phyloP scores from a whole-genome alignment of 345 rosid genomes.

The Salix suchowensis region DNA sequence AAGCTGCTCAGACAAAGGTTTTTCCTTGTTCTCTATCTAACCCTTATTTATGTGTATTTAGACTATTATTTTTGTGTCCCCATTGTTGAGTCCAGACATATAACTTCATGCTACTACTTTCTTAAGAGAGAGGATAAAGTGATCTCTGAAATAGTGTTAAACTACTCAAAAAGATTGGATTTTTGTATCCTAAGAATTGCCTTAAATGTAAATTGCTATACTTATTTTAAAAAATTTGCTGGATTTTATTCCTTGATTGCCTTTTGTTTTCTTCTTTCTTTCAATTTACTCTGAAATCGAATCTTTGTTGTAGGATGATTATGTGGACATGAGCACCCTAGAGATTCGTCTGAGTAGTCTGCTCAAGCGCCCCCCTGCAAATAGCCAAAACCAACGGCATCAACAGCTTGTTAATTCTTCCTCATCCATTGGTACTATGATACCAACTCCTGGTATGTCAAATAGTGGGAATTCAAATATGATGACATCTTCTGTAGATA shows the following conservation, averaged over 20 bases:
- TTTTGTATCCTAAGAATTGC: neutral
- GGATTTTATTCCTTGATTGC: neutral
- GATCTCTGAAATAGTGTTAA: neutral
- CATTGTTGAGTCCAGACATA: too few relatives aligned
- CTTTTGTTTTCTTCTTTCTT: slow-evolving; percentile 2
- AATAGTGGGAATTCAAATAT: slow-evolving; percentile 49
- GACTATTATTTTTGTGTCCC: neutral
- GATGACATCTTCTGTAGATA: slow-evolving; percentile 56
- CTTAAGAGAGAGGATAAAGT: neutral
- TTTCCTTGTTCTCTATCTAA: neutral
- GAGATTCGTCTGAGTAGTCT: slow-evolving; percentile 56
- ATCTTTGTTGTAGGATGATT: slow-evolving; percentile 61
- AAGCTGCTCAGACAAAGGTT: slow-evolving; percentile 67
- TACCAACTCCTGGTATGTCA: slow-evolving; percentile 89
- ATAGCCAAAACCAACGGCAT: slow-evolving; percentile 43
- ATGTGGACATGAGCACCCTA: slow-evolving; percentile 61
- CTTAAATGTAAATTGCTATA: neutral
- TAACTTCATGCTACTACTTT: neutral
- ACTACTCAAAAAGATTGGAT: neutral
- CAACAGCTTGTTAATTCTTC: slow-evolving; percentile 53
- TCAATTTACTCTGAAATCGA: neutral
- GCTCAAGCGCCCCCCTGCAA: slow-evolving; percentile 35
- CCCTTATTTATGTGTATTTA: neutral
- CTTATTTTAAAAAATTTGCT: neutral
- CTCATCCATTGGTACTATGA: slow-evolving; percentile 67